Evolutionary conservation across 148 eudicot species (phyloP).

Genomic region (Fagopyrum tataricum): DNA sequence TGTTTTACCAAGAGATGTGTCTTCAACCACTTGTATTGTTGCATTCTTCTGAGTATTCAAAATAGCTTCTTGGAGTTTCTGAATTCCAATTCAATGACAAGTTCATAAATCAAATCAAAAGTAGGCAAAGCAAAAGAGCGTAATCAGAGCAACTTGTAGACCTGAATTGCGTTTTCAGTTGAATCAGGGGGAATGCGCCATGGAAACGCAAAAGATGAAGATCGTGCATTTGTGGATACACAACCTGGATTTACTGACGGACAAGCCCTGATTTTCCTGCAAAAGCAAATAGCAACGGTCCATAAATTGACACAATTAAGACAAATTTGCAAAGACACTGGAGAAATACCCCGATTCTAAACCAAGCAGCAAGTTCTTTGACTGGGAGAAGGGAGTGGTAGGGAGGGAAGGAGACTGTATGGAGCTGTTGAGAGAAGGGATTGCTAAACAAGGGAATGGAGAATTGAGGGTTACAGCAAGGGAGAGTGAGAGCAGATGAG

Average conservation of each 20-base stretch:
- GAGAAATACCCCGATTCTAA: slow-evolving; percentile 72
- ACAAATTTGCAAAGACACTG: not conserved
- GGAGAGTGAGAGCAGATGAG: slow-evolving; percentile 47
- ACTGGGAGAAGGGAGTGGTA: slow-evolving; percentile 83
- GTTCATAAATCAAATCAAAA: not conserved
- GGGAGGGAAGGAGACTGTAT: slow-evolving; percentile 27
- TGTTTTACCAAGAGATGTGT: slow-evolving; percentile 54
- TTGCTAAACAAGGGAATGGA: slow-evolving; percentile 57
- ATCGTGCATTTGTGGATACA: slow-evolving; percentile 70
- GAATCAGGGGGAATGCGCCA: slow-evolving; percentile 59
- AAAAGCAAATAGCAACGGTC: not conserved
- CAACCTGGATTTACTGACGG: slow-evolving; percentile 89
- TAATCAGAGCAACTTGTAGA: slow-evolving; percentile 13
- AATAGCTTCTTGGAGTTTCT: slow-evolving; percentile 78
- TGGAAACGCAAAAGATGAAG: slow-evolving; percentile 71
- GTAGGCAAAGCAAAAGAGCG: not conserved
- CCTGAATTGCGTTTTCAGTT: slow-evolving; percentile 63
- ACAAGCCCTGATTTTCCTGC: slow-evolving; percentile 82
- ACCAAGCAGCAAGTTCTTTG: slow-evolving; percentile 76
- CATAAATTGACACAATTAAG: not conserved
- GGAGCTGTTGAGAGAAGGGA: slow-evolving; percentile 51
- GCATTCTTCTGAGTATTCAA: slow-evolving; percentile 77
- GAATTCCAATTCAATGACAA: slow-evolving; percentile 1
- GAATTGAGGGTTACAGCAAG: slow-evolving; percentile 46
- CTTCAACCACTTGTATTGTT: slow-evolving; percentile 64